phyloP scores from a whole-genome alignment of 2,329 filamentous ascomycete genomes.

The Diaporthe caulivora region DNA sequence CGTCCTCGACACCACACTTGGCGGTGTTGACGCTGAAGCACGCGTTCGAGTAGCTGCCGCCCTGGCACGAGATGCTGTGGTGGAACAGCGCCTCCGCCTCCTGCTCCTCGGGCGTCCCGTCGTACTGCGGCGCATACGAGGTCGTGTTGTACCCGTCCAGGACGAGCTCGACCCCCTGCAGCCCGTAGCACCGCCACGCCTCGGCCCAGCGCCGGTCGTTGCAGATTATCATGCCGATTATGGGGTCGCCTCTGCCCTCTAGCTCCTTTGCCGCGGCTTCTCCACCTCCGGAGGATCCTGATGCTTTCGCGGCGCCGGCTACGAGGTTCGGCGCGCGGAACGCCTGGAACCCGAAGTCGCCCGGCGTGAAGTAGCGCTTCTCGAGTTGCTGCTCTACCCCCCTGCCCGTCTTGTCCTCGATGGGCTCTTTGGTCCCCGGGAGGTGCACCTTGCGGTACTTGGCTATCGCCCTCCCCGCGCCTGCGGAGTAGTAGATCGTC shows the following conservation, averaged over 20 bases:
- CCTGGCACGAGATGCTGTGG: conserved; percentile 63
- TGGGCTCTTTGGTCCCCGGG: conserved; percentile 60
- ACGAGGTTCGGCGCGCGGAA: conserved; percentile 63
- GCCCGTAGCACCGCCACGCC: conserved; percentile 63
- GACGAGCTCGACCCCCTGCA: conserved; percentile 54
- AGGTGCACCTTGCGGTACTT: conserved; percentile 69
- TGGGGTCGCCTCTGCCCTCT: conserved; percentile 60
- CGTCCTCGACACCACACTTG: conserved; percentile 63
- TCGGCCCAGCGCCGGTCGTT: conserved; percentile 68
- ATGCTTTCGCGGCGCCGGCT: conserved; percentile 8
- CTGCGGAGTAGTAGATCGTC: conserved; percentile 66
- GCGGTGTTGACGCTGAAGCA: conserved; percentile 63
- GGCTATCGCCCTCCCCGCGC: conserved; percentile 53
- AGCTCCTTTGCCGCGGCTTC: conserved; percentile 16
- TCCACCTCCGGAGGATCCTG: conserved; percentile 42
- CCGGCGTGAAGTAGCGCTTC: conserved; percentile 66
- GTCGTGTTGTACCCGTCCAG: conserved; percentile 63
- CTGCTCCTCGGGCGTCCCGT: conserved; percentile 53
- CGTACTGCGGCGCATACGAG: conserved; percentile 59
- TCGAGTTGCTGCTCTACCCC: conserved; percentile 66
- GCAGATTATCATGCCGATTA: conserved; percentile 68
- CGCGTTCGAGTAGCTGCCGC: conserved; percentile 65
- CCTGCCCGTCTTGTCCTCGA: conserved; percentile 57
- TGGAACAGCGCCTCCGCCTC: conserved; percentile 63
- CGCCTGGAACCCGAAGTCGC: conserved; percentile 64